Percentiles rank a stretch among this genome's conserved stretches.
These are phyloP conservation scores for Ogataea haglerorum DNA, from an alignment of 805 yeast species.

Conservation along the genomic window DNA sequence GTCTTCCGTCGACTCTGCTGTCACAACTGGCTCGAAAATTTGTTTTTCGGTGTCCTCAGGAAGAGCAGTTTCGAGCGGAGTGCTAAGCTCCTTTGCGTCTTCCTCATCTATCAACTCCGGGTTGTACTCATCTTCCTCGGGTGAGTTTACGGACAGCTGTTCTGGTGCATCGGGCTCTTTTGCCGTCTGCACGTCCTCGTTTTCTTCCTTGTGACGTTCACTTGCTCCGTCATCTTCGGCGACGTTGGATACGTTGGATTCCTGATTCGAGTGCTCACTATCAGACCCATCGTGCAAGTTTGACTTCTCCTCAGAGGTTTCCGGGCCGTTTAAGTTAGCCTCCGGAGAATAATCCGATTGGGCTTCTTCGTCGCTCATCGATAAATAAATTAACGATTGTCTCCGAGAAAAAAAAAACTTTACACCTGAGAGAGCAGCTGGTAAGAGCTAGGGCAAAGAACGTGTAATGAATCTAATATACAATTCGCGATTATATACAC, in stretches of 20 bases:
- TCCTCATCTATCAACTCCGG: constrained; percentile 14
- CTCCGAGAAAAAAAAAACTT: not conserved
- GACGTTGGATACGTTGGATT: too few relatives aligned
- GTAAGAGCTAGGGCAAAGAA: not conserved
- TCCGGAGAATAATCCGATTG: constrained; percentile 12
- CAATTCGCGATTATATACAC: not conserved
- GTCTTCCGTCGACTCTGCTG: too few relatives aligned
- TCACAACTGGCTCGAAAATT: too few relatives aligned
- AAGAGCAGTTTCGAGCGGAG: too few relatives aligned
- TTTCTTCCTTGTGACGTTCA: too few relatives aligned
- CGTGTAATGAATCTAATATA: not conserved
- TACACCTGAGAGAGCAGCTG: constrained; percentile 1
- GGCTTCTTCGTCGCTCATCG: constrained; percentile 12
- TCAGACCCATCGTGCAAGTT: too few relatives aligned
- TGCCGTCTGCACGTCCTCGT: not conserved
- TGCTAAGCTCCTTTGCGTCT: not conserved
- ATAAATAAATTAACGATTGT: not conserved
- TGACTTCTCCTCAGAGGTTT: not conserved
- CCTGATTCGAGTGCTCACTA: too few relatives aligned
- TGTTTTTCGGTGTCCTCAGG: too few relatives aligned
- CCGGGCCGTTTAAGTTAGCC: not conserved
- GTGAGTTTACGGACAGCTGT: not conserved
- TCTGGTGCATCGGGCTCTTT: not conserved
- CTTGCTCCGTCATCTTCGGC: too few relatives aligned
- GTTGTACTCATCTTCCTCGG: constrained; percentile 15